These are phyloP conservation scores for Pontederia paniculata DNA, from an alignment of 176 grass and related monocot genomes.

Conservation along the genomic window DNA sequence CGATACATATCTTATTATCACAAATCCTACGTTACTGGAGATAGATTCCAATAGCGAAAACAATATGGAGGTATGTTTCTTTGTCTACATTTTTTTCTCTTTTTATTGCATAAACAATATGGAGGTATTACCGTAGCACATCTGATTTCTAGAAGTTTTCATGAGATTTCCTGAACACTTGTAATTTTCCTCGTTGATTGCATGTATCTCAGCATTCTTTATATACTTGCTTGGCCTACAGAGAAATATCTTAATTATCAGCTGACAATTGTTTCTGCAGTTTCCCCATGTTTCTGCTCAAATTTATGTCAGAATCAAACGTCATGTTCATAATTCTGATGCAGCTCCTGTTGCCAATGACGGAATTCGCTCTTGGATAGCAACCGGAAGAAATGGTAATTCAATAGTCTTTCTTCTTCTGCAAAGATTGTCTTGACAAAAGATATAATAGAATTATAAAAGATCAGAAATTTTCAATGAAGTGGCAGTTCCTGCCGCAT, in stretches of 20 bases:
- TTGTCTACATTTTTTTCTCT: not conserved
- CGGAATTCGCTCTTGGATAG: conserved; percentile 59
- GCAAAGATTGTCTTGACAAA: not conserved
- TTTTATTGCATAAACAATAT: too few species aligned
- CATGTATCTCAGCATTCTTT: not conserved
- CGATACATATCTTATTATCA: conserved; percentile 51
- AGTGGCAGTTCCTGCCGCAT: not conserved
- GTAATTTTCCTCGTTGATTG: conserved; percentile 1
- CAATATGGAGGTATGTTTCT: conserved; percentile 62
- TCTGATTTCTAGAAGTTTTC: too few species aligned
- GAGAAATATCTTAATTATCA: conserved; percentile 12
- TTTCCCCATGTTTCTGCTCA: conserved; percentile 46
- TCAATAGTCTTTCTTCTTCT: conserved; percentile 12
- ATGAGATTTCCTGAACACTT: too few species aligned
- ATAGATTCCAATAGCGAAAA: conserved; percentile 74
- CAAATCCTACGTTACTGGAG: conserved; percentile 64
- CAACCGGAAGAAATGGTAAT: conserved; percentile 66
- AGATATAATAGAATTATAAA: not conserved
- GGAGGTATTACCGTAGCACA: too few species aligned
- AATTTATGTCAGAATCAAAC: conserved; percentile 22
- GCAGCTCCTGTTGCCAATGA: conserved; percentile 22
- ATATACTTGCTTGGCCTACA: conserved; percentile 1
- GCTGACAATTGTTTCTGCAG: conserved; percentile 31
- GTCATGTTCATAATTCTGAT: conserved; percentile 23
- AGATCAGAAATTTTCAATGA: too few species aligned